These are phyloP conservation scores for Aspergillus bombycis DNA, from an alignment of 2,329 filamentous ascomycete genomes.

Conservation along the genomic window DNA sequence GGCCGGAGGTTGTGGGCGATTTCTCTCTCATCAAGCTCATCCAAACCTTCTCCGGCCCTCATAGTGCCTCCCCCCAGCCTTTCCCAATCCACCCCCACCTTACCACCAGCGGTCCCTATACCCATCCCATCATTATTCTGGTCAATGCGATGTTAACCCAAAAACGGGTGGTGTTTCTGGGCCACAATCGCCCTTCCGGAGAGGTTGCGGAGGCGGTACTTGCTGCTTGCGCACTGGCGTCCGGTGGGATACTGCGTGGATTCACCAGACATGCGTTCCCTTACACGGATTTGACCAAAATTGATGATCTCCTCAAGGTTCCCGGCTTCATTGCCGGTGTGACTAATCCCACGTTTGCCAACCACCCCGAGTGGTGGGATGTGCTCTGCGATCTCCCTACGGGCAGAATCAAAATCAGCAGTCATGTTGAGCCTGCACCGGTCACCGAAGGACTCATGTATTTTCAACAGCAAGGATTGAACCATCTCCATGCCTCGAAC, in stretches of 20 bases:
- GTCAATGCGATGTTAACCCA: conserved; percentile 94
- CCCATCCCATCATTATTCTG: conserved; percentile 92
- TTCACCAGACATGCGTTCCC: conserved; percentile 97
- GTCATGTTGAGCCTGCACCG: conserved; percentile 77
- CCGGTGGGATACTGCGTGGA: conserved; percentile 86
- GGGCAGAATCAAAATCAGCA: conserved; percentile 92
- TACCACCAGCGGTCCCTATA: conserved; percentile 85
- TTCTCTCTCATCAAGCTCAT: conserved; percentile 98
- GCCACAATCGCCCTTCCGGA: conserved; percentile 91
- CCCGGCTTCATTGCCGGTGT: conserved; percentile 97
- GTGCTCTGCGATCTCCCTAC: conserved; percentile 89
- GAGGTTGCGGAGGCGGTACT: conserved; percentile 98
- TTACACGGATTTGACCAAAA: conserved; percentile 96
- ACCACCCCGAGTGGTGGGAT: conserved; percentile 98
- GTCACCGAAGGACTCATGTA: conserved; percentile 82
- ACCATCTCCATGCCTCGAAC: conserved; percentile 29
- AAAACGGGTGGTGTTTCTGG: conserved; percentile 93
- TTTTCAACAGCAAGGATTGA: conserved; percentile 73
- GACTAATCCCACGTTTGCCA: conserved; percentile 93
- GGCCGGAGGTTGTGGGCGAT: conserved; percentile 94
- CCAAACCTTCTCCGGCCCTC: conserved; percentile 84
- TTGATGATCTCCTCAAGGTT: conserved; percentile 93
- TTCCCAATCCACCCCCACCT: conserved; percentile 89
- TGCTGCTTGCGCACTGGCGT: conserved; percentile 91
- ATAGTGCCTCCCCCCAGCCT: conserved; percentile 79